Base-by-base conservation (phyloP, 2,329 filamentous ascomycete genomes). In the Fusarium algeriense region DNA sequence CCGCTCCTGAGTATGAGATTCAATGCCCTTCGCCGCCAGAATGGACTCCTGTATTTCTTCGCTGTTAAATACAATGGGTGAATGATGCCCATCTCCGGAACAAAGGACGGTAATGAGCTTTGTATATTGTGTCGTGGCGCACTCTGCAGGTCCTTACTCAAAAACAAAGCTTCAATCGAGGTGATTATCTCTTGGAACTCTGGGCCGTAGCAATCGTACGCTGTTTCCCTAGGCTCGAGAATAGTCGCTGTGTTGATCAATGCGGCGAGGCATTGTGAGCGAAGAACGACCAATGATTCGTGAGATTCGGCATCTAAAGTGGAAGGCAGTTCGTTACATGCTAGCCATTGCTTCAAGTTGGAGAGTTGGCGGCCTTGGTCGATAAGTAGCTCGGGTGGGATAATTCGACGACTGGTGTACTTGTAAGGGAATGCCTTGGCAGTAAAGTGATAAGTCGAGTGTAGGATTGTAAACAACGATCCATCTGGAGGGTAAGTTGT, bases 121-220 rank as follows among this genome's bases (percentile, higher is more conserved):
- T n/a, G 10, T 3, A 4, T 2, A 2, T 12, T 12, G 1, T 19
- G 14, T 8, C 1, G 23, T 2, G 26, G n/a, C 1, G 23, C 7
- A 2, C 34, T 7, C 4, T 30, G 2, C 1, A 15, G 19, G 12
- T 5, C 3, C n/a, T 20, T 61, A 2, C 35, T 54, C 1, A 15
- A 6, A 0, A 57, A 13, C 1, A 75, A 37, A 3, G 35, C 8
- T 13, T 65, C 67, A 1, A 60, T 37, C 0, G 54, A 53, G 0
- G 50, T 55, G 15, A 75, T 19, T 0, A 75, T 73, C 48, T 75
- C 72, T 28, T 75, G 20, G 10, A 74, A 75, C 10, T 73, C 73
- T 0, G 69, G 73, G 1, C 61, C 50, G 17, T 60, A 73, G 37
- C 48, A 56, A 7, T 75, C 72, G 9, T 65, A 75, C 1, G 26